Percentiles rank a stretch among this genome's conserved stretches.
Evolutionary conservation across 2,329 filamentous ascomycete species (phyloP).

Genomic region (Aspergillaceae sp.): DNA sequence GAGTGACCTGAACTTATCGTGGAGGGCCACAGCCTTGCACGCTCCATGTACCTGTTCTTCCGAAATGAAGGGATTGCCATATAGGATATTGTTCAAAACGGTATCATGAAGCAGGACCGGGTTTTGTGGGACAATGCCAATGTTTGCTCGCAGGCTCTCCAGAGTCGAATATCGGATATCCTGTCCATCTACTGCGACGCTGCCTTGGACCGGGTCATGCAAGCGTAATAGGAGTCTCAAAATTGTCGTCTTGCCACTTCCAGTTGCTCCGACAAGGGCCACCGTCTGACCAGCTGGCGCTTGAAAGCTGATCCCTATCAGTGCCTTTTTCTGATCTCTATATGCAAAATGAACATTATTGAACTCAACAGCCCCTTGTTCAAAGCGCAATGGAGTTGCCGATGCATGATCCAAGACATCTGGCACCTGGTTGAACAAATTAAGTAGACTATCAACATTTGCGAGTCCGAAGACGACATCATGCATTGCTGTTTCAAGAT

Average conservation of each 20-base stretch:
- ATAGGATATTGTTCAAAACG: constrained; percentile 57
- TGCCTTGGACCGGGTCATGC: constrained; percentile 44
- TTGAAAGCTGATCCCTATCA: constrained; percentile 42
- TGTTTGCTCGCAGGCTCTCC: constrained; percentile 47
- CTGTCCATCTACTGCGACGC: constrained; percentile 46
- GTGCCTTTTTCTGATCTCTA: constrained; percentile 40
- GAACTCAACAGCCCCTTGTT: constrained; percentile 41
- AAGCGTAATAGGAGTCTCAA: constrained; percentile 48
- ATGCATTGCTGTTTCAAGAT: constrained; percentile 43
- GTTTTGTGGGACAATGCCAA: constrained; percentile 59
- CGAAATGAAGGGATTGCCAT: constrained; percentile 53
- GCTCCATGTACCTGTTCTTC: constrained; percentile 53
- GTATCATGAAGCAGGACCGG: constrained; percentile 56
- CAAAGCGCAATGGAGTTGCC: constrained; percentile 32
- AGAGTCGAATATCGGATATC: constrained; percentile 52
- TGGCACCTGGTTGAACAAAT: constrained; percentile 42
- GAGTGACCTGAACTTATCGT: constrained; percentile 55
- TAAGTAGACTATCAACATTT: constrained; percentile 50
- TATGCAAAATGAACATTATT: constrained; percentile 46
- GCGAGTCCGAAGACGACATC: constrained; percentile 48
- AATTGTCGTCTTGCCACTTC: constrained; percentile 51
- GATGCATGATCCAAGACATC: constrained; percentile 33
- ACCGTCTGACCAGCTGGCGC: constrained; percentile 44
- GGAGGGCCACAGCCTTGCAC: constrained; percentile 54
- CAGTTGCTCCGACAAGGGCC: constrained; percentile 50